These are phyloP conservation scores for Cnidoscolus chayamansa DNA, from an alignment of 441 rosid species.

Conservation along the genomic window DNA sequence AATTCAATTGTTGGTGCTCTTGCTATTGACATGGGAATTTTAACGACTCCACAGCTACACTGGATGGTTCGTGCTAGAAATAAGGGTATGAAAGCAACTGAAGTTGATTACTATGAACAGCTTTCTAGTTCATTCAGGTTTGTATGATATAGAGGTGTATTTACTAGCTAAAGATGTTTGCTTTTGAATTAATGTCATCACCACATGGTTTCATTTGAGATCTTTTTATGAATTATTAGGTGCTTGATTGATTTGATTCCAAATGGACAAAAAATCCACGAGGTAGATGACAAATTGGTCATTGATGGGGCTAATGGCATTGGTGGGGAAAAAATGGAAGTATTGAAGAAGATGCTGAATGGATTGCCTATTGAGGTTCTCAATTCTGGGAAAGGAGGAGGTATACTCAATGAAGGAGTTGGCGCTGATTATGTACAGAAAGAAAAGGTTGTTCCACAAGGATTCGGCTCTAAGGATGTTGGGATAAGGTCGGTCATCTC, in stretches of 20 bases:
- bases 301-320: conserved; percentile 95
- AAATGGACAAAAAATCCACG: conserved; percentile 24
- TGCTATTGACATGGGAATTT: conserved; percentile 58
- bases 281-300: conserved; percentile 41
- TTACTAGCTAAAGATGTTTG: background rate
- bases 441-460: conserved; percentile 72
- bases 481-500: conserved; percentile 53
- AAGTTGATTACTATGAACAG: conserved; percentile 68
- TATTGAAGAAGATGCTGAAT: conserved; percentile 45
- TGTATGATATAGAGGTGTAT: conserved; percentile 8
- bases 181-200: background rate
- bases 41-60: conserved; percentile 89
- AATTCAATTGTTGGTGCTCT: conserved; percentile 58
- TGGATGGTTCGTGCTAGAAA: conserved; percentile 93
- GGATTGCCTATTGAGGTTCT: conserved; percentile 59
- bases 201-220: conserved; percentile 2
- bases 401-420: conserved; percentile 75
- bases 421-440: conserved; percentile 97
- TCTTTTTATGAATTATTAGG: conserved; percentile 34
- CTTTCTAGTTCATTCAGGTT: conserved; percentile 66
- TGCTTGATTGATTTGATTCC: conserved; percentile 70
- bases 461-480: conserved; percentile 52
- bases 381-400: conserved; percentile 66
- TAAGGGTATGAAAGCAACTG: conserved; percentile 60
- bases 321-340: conserved; percentile 73